Percentiles rank a stretch among this genome's conserved stretches.
These are phyloP conservation scores for Globisporangium heterothallicum DNA, from an alignment of 352 stramenopile genomes.

Conservation along the genomic window DNA sequence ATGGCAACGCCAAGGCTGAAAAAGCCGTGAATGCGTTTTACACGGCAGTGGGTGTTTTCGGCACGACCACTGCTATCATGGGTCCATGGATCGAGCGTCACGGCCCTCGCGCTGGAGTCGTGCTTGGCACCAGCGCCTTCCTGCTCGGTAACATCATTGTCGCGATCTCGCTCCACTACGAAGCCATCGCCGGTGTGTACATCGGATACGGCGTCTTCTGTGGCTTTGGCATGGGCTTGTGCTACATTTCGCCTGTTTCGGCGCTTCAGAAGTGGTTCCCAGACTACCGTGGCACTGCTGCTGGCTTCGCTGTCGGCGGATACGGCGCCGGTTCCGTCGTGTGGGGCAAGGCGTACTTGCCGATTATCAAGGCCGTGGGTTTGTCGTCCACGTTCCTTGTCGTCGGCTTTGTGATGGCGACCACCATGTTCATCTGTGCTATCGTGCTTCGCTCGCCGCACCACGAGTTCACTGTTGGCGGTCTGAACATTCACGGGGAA, in stretches of 20 bases:
- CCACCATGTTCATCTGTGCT: constrained; percentile 32
- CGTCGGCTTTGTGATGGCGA: constrained; percentile 34
- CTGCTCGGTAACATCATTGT: constrained; percentile 43
- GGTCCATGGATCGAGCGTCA: constrained; percentile 65
- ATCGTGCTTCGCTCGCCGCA: constrained; percentile 45
- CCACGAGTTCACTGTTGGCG: constrained; percentile 34
- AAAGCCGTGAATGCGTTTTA: constrained; percentile 74
- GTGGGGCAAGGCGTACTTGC: constrained; percentile 61
- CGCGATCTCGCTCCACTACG: constrained; percentile 39
- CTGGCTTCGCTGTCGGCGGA: constrained; percentile 59
- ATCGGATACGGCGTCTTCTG: constrained; percentile 61
- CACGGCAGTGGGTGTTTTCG: constrained; percentile 58
- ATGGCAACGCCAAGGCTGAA: constrained; percentile 35
- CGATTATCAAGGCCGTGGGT: constrained; percentile 41
- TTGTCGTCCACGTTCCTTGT: constrained; percentile 44
- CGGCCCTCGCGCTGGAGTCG: constrained; percentile 40
- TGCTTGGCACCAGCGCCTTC: constrained; percentile 48
- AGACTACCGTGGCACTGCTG: constrained; percentile 61
- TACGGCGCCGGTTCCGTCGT: constrained; percentile 60
- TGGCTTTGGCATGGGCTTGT: constrained; percentile 61
- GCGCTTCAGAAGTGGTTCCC: constrained; percentile 77
- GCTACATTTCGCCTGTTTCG: constrained; percentile 76
- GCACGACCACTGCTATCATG: constrained; percentile 53
- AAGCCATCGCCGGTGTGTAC: constrained; percentile 47
- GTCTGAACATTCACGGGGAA: constrained; percentile 63